phyloP scores from a whole-genome alignment of 208 protist genomes.

The Crithidia expoeki region DNA sequence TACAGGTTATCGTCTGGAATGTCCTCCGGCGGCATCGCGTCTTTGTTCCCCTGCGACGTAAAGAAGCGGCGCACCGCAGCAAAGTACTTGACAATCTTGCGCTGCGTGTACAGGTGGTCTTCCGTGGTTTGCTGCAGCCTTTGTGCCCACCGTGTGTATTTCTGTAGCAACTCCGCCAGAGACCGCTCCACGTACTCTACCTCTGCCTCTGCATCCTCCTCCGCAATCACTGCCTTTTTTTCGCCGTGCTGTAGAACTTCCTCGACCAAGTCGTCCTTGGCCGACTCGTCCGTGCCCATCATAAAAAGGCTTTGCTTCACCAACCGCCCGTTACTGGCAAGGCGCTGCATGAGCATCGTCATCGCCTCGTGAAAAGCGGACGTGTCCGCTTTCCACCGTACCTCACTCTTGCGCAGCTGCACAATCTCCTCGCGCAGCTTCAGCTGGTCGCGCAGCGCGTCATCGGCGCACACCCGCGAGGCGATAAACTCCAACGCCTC shows the following conservation, averaged over 20 bases:
- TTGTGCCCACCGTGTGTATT: conserved; percentile 80
- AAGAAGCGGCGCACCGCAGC: conserved; percentile 76
- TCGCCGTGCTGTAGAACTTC: conserved; percentile 42
- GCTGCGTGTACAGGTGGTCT: conserved; percentile 84
- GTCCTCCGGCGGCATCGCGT: conserved; percentile 9
- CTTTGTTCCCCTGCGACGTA: conserved; percentile 17
- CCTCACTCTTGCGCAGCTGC: conserved; percentile 38
- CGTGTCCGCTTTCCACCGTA: conserved; percentile 51
- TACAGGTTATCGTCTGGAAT: conserved; percentile 70
- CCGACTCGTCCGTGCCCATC: conserved; percentile 74
- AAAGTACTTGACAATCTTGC: conserved; percentile 86
- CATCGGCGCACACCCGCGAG: conserved; percentile 38
- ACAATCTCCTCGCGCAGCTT: conserved; percentile 38
- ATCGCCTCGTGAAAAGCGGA: conserved; percentile 66
- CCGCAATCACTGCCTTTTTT: background rate
- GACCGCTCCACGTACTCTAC: conserved; percentile 55
- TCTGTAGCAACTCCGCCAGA: conserved; percentile 79
- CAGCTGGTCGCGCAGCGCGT: conserved; percentile 33
- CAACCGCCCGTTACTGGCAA: conserved; percentile 61
- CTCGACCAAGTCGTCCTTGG: conserved; percentile 74
- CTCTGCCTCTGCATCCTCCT: conserved; percentile 26
- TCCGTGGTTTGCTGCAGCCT: conserved; percentile 77
- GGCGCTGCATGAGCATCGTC: conserved; percentile 51
- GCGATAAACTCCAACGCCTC: conserved; percentile 56
- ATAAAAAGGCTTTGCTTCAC: conserved; percentile 75